A percentile compares a stretch with the other conserved stretches of the same genome.
Evolutionary conservation across 2,329 filamentous ascomycete genomes (phyloP).

Genomic region (Monilinia vaccinii-corymbosi): DNA sequence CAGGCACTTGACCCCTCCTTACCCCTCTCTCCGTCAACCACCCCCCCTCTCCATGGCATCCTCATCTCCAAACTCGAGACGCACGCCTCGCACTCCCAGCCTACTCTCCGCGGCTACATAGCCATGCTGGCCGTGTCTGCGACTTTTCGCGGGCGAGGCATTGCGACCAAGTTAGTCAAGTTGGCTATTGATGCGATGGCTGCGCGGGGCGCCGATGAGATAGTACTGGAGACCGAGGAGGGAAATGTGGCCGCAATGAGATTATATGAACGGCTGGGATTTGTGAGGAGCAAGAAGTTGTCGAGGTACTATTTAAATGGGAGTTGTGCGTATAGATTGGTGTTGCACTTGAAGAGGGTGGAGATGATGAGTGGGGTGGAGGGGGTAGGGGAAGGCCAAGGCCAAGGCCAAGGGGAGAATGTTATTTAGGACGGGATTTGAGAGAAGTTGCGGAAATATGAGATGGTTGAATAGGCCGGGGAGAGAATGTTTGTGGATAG

Average conservation of each 20-base stretch:
- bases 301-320: conserved; percentile 96
- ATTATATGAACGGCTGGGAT: conserved; percentile 86
- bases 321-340: conserved; percentile 83
- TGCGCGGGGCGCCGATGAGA: conserved; percentile 75
- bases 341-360: conserved; percentile 46
- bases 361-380: conserved; percentile 21
- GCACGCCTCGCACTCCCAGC: conserved; percentile 70
- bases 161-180: conserved; percentile 81
- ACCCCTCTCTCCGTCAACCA: conserved; percentile 25
- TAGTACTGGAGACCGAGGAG: conserved; percentile 93
- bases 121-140: conserved; percentile 94
- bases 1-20: conserved; percentile 47
- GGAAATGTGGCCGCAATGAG: conserved; percentile 84
- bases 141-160: conserved; percentile 70
- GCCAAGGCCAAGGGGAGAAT: too few relatives aligned
- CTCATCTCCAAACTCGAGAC: conserved; percentile 91
- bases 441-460: not conserved
- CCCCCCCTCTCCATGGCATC: conserved; percentile 68
- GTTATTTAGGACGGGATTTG: not conserved
- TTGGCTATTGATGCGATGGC: conserved; percentile 89
- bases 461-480: not conserved
- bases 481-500: not conserved
- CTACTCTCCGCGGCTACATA: conserved; percentile 80
- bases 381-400: not conserved
- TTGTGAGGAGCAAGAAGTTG: conserved; percentile 82